Evolutionary conservation across 2,329 filamentous ascomycete genomes (phyloP).

Genomic region (Lithohypha guttulata): DNA sequence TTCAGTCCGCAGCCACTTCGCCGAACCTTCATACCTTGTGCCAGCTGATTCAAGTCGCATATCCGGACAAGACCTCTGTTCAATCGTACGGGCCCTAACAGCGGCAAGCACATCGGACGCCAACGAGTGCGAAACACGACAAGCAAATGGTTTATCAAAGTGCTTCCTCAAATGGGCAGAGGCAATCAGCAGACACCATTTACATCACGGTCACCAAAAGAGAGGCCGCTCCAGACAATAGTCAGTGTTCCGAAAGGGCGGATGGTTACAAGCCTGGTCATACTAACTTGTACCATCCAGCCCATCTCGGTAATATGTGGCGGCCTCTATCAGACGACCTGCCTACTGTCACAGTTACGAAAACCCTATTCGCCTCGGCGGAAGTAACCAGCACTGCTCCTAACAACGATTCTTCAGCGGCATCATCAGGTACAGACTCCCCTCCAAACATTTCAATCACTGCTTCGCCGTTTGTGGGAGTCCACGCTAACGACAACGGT

Average conservation of each 20-base stretch:
- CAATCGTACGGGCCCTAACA: no score
- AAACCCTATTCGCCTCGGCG: constrained; percentile 4
- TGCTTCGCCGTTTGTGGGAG: neutral
- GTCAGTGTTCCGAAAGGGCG: constrained; percentile 1
- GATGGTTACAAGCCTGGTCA: neutral
- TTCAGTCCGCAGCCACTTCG: no score
- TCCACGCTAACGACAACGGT: neutral
- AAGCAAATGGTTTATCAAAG: no score
- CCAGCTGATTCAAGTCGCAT: no score
- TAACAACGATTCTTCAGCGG: neutral
- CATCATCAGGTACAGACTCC: neutral
- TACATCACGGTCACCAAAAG: neutral
- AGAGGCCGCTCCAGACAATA: constrained; percentile 2
- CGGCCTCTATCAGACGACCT: constrained; percentile 1
- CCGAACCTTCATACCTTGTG: no score
- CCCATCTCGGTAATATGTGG: constrained; percentile 4
- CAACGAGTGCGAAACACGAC: no score
- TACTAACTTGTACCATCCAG: neutral
- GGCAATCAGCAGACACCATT: no score
- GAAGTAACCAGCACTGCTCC: constrained; percentile 1
- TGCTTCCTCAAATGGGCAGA: neutral
- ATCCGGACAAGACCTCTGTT: no score
- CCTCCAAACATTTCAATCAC: neutral
- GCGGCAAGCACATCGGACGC: no score
- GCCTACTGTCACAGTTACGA: constrained; percentile 7